Conservation (phyloP, 371 early-diverging fungal genomes). For the Mucor ambiguus region DNA sequence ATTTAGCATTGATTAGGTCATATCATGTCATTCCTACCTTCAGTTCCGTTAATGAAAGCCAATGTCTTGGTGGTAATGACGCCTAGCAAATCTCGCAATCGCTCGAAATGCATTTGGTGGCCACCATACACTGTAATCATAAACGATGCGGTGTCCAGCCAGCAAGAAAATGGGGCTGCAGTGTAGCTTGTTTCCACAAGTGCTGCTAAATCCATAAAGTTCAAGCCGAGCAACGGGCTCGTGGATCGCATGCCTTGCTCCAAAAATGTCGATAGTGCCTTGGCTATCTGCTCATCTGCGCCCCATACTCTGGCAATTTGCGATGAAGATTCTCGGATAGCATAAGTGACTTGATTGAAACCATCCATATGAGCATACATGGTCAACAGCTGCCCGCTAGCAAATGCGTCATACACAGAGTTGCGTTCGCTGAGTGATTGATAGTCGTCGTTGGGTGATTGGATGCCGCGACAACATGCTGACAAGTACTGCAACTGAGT, state of each 20-base stretch:
- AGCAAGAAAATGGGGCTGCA: conserved; percentile 49
- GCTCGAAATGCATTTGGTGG: conserved; percentile 34
- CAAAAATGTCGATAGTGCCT: conserved; percentile 51
- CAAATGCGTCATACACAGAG: conserved; percentile 42
- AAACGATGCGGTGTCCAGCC: conserved; percentile 59
- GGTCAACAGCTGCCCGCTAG: conserved; percentile 32
- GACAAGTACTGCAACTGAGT: conserved; percentile 49
- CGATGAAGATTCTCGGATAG: conserved; percentile 33
- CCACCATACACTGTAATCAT: conserved; percentile 64
- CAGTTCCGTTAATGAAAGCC: conserved; percentile 48
- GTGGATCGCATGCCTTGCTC: conserved; percentile 57
- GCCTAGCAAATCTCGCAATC: conserved; percentile 45
- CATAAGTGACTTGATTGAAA: conserved; percentile 31
- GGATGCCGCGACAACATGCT: conserved; percentile 58
- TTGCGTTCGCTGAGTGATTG: conserved; percentile 37
- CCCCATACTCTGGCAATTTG: conserved; percentile 39
- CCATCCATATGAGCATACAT: conserved; percentile 35
- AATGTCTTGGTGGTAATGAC: conserved; percentile 50
- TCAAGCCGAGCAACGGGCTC: conserved; percentile 48
- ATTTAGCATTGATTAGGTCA: background rate
- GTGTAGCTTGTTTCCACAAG: conserved; percentile 48
- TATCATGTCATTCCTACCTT: conserved; percentile 35
- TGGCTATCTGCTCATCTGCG: conserved; percentile 42
- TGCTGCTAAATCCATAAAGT: conserved; percentile 37
- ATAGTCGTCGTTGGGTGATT: conserved; percentile 55